phyloP scores from a whole-genome alignment of 208 protist species.

The Leptomonas pyrrhocoris region DNA sequence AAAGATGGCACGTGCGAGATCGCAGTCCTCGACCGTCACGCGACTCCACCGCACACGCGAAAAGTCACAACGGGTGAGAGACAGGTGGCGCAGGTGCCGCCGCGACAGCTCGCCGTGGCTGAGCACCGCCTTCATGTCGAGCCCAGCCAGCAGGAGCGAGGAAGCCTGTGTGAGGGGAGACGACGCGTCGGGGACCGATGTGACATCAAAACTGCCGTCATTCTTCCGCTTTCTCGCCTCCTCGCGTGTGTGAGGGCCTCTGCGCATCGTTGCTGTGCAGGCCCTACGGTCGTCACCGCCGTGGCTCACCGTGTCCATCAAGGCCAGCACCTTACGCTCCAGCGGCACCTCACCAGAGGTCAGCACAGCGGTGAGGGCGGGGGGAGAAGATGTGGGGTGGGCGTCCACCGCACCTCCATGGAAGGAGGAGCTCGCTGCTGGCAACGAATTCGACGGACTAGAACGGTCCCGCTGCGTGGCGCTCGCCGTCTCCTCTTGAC shows the following conservation, averaged over 20 bases:
- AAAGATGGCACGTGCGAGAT: constrained; percentile 64
- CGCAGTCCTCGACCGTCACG: constrained; percentile 45
- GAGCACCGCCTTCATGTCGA: constrained; percentile 73
- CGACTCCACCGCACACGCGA: constrained; percentile 50
- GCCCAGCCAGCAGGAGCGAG: constrained; percentile 55
- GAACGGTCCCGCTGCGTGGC: too few relatives aligned
- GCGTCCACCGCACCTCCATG: too few relatives aligned
- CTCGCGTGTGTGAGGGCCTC: background rate
- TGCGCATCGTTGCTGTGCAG: background rate
- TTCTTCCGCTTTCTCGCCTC: background rate
- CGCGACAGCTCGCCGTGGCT: constrained; percentile 31
- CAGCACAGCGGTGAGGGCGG: constrained; percentile 6
- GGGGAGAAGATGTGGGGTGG: background rate
- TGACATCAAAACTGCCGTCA: background rate
- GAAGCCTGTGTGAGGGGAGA: constrained; percentile 9
- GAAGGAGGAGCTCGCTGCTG: background rate
- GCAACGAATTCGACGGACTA: background rate
- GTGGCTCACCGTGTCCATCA: constrained; percentile 18
- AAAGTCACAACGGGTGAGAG: constrained; percentile 59
- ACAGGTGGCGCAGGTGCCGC: constrained; percentile 39
- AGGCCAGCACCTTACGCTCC: constrained; percentile 22
- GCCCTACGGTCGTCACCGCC: background rate
- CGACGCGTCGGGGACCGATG: background rate
- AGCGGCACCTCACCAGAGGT: constrained; percentile 15
- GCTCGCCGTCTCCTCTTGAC: background rate